Evolutionary conservation across 2,329 filamentous ascomycete species (phyloP).

Genomic region (Epichloe elymi): DNA sequence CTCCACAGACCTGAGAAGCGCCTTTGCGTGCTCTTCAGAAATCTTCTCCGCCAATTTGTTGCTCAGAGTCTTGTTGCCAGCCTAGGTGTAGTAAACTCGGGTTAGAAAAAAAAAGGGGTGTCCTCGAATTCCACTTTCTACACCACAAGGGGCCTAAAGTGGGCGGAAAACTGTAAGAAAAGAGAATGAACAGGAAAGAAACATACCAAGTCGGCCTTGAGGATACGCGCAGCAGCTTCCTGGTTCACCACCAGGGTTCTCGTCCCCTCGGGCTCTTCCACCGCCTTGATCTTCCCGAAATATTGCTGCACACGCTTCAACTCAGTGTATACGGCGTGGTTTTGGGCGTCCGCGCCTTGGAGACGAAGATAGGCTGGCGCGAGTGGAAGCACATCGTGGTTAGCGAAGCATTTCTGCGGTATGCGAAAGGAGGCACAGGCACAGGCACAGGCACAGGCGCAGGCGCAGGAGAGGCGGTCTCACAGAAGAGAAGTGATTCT

Average conservation of each 20-base stretch:
- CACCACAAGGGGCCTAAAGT: too few relatives aligned
- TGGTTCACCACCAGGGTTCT: constrained; percentile 51
- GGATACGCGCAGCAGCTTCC: constrained; percentile 65
- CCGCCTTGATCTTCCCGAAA: constrained; percentile 76
- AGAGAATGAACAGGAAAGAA: not conserved
- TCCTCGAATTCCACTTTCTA: too few relatives aligned
- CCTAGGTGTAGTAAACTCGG: constrained; percentile 17
- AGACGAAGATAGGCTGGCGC: constrained; percentile 57
- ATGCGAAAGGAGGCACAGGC: not conserved
- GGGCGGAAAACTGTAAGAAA: too few relatives aligned
- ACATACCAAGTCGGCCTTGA: constrained; percentile 65
- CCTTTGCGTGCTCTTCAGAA: constrained; percentile 41
- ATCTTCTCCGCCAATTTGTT: constrained; percentile 41
- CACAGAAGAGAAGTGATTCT: constrained; percentile 81
- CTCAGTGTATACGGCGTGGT: constrained; percentile 76
- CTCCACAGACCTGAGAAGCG: constrained; percentile 32
- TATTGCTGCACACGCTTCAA: constrained; percentile 80
- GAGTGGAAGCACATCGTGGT: not conserved
- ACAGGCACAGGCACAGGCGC: not conserved
- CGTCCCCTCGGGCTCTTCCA: constrained; percentile 49
- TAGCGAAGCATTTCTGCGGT: not conserved
- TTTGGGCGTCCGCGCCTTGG: constrained; percentile 66
- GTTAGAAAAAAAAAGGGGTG: not conserved
- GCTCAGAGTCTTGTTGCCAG: constrained; percentile 38
- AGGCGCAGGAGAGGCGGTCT: constrained; percentile 13